phyloP scores from a whole-genome alignment of 805 yeast species.

The Kregervanrija pseudodelftensis region DNA sequence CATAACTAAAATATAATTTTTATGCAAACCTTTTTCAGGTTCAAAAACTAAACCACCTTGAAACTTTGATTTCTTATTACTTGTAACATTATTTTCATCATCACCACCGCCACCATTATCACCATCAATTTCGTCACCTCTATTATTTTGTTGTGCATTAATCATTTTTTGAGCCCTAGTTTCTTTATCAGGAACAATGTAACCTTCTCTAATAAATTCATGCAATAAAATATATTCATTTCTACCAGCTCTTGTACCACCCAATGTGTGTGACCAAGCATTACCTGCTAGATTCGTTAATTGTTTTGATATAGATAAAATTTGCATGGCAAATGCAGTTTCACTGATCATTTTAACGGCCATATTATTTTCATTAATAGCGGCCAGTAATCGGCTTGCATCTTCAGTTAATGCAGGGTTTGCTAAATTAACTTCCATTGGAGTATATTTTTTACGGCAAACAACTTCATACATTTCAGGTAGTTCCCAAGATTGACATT shows the following conservation, averaged over 20 bases:
- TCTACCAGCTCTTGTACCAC: conserved; percentile 94
- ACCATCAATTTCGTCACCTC: conserved; percentile 26
- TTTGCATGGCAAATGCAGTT: conserved; percentile 75
- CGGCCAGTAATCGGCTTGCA: conserved; percentile 58
- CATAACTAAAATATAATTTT: conserved; percentile 86
- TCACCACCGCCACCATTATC: conserved; percentile 29
- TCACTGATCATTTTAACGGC: conserved; percentile 69
- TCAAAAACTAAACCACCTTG: conserved; percentile 76
- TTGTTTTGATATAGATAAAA: conserved; percentile 82
- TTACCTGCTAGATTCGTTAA: conserved; percentile 92
- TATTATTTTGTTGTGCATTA: conserved; percentile 9
- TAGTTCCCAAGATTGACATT: conserved; percentile 92
- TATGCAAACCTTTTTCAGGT: conserved; percentile 91
- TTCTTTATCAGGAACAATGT: conserved; percentile 71
- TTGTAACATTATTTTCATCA: conserved; percentile 42
- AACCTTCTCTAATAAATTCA: conserved; percentile 76
- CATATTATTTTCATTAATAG: conserved; percentile 58
- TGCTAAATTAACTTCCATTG: conserved; percentile 69
- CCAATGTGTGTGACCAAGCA: conserved; percentile 91
- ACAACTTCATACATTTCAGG: conserved; percentile 84
- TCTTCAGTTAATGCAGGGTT: conserved; percentile 61
- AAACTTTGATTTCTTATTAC: conserved; percentile 30
- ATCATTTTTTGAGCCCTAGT: conserved; percentile 28
- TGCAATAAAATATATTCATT: conserved; percentile 89
- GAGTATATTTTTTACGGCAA: conserved; percentile 52